Base-by-base conservation (phyloP, 2,329 filamentous ascomycete species). In the Bipolaris zeicola region DNA sequence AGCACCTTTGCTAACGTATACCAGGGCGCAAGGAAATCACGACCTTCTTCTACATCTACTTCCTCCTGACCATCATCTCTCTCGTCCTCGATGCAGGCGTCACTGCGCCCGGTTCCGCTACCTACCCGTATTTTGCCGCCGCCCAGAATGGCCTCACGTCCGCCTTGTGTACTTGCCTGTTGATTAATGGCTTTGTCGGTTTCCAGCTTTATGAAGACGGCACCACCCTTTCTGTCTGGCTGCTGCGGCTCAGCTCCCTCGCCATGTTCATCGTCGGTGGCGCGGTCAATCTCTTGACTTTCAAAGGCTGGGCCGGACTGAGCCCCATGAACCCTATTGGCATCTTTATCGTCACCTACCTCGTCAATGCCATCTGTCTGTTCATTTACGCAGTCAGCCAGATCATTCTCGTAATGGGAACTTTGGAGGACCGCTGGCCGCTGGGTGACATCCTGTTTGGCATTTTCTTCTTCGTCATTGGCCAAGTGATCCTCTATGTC, bases 141-240 rank as follows among this genome's bases (percentile, higher is more conserved):
- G 86, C 89, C 5, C 95, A 99, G 71, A 89, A 89, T 61, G 95
- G 94, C 13, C 82, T 99, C 50, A 82, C 88, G 20, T 96, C 92
- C 34, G 91, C 95, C 0, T 84, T 96, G 26, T 89, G 95, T 74
- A 94, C 92, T 24, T 96, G 90, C 75, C 82, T 99, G 53, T 81
- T 98, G 68, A 93, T 99, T 81, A 98, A 98, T 76, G 95, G 95
- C 41, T 99, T 99, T 72, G 94, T 99, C 51, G 95, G 95, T 33
- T 99, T 99, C 78, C 95, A 98, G 78, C 83, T 99, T 11, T 99
- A 99, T 76, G 95, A 99, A 78, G 95, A 99, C 70, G 95, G 95
- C 48, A 99, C 95, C 1, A 89, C 89, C 1, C 81, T 98, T 38
- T 97, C 93, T 0, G 88, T 99, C 41, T 99, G 95, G 95, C 87